Base-by-base conservation (phyloP, 768 basidiomycete species). In the Cystoderma amianthinum region DNA sequence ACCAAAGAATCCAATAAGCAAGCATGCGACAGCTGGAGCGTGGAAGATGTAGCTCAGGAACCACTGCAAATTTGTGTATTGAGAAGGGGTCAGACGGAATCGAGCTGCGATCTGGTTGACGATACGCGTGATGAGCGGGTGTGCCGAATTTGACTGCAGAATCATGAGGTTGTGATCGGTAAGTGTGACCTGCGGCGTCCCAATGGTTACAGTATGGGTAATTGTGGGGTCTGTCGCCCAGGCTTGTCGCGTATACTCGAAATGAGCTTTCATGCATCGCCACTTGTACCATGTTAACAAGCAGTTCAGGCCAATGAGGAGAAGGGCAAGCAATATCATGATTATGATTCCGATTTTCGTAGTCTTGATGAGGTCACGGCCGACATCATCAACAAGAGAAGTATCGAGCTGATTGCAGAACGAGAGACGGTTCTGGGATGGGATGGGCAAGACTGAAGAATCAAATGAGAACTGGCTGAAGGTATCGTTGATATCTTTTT, bases 1-100 rank as follows among this genome's bases (percentile, higher is more conserved):
- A 7, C 94, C 94, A 50, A 97, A 80, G 49, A 93, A 65, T n/a
- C 94, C 93, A 50, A 98, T 88, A 46, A 93, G 76, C 58, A 99
- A 81, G 55, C 93, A 88, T 0, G 89, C 85, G 34, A 95, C 74
- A 1, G 91, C 93, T 1, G 90, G 87, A 2, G 91, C 80, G 55
- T 97, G 88, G 60, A 92, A 89, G 44, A 99, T 69, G 64, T 96
- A 96, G 52, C 86, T 76, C 53, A 87, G 69, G 62, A 95, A 90
- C 90, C 92, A 99, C 44, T 81, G 79, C 13, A 89, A 61, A 50
- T 87, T 75, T 18, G 72, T 74, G 51, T 88, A 76, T 44, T 84
- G 72, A 25, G 71, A 62, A 4, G 81, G 74, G 5, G 72, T 70
- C 44, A 91, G 64, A 32, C 60, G 74, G 22, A 90, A 54, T 37